Percentiles rank a stretch among this genome's conserved stretches.
Conservation (phyloP, 495 filamentous ascomycete genomes). For the Penicillium simplicissimum region DNA sequence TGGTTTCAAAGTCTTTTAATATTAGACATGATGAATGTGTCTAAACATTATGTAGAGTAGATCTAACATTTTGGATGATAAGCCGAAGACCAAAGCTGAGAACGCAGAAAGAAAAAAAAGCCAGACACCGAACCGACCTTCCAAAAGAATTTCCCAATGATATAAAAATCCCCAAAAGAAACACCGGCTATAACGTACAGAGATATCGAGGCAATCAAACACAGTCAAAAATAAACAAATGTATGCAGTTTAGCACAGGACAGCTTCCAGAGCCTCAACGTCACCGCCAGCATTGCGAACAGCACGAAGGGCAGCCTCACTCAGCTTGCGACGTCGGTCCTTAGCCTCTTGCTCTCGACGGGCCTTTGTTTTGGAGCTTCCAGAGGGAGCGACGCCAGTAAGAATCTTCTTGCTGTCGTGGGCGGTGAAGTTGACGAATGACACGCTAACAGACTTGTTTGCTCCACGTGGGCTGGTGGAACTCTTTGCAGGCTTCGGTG, state of each 20-base stretch:
- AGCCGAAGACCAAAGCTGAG: constrained; percentile 9
- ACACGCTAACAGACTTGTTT: constrained; percentile 50
- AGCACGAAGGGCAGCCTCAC: constrained; percentile 69
- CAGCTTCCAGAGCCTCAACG: constrained; percentile 53
- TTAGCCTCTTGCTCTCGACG: constrained; percentile 81
- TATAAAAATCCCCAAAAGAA: constrained; percentile 21
- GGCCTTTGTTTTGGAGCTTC: constrained; percentile 91
- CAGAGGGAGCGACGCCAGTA: constrained; percentile 87
- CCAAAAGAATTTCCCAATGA: constrained; percentile 26
- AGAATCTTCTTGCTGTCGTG: constrained; percentile 77
- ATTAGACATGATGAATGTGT: constrained; percentile 27
- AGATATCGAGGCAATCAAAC: constrained; percentile 18
- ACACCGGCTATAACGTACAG: constrained; percentile 24
- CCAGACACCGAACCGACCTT: constrained; percentile 32
- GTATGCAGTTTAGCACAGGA: constrained; percentile 36
- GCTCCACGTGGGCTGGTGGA: constrained; percentile 35
- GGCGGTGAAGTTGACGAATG: constrained; percentile 93
- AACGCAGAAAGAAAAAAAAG: constrained; percentile 10
- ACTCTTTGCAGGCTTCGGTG: constrained; percentile 40
- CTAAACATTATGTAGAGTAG: constrained; percentile 27
- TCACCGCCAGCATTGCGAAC: constrained; percentile 82
- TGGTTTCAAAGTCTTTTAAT: constrained; percentile 13
- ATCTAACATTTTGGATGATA: constrained; percentile 32
- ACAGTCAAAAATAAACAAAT: constrained; percentile 7
- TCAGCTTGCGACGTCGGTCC: constrained; percentile 74